Evolutionary conservation across 257 asterid genomes (phyloP).

Genomic region (Ilex aquifolium): DNA sequence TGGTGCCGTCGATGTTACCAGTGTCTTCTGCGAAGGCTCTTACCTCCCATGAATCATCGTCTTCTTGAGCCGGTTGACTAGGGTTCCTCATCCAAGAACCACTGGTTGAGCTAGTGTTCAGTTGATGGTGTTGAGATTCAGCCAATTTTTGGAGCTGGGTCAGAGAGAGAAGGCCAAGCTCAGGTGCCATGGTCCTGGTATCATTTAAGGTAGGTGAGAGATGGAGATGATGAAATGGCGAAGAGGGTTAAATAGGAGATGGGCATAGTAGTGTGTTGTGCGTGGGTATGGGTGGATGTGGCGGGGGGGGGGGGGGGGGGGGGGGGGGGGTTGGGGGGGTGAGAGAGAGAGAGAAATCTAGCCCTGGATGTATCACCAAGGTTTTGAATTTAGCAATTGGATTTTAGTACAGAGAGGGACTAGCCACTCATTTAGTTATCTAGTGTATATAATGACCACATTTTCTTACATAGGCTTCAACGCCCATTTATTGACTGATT

Average conservation of each 20-base stretch:
- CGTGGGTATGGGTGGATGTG: no score
- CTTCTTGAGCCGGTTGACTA: conserved; percentile 20
- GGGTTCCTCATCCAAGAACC: conserved; percentile 30
- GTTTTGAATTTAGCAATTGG: neutral
- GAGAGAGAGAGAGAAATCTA: conserved; percentile 34
- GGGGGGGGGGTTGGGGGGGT: no score
- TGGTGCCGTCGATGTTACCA: conserved; percentile 42
- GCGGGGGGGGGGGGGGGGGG: no score
- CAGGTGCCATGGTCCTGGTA: conserved; percentile 28
- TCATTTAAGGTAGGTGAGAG: conserved; percentile 28
- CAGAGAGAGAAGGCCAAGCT: conserved; percentile 23
- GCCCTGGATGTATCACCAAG: neutral
- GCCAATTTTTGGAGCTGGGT: conserved; percentile 15
- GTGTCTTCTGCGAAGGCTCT: conserved; percentile 62
- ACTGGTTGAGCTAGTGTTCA: neutral
- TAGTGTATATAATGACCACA: neutral
- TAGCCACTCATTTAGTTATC: neutral
- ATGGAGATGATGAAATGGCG: conserved; percentile 6
- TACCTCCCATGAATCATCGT: conserved; percentile 59
- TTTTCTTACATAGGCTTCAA: neutral
- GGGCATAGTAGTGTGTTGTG: conserved; percentile 29
- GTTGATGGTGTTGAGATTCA: conserved; percentile 13
- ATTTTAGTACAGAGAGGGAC: neutral
- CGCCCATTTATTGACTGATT: neutral
- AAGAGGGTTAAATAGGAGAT: conserved; percentile 38